Evolutionary conservation across 164 flowering plant species (phyloP).

Genomic region (Kalanchoe fedtschenkoi): DNA sequence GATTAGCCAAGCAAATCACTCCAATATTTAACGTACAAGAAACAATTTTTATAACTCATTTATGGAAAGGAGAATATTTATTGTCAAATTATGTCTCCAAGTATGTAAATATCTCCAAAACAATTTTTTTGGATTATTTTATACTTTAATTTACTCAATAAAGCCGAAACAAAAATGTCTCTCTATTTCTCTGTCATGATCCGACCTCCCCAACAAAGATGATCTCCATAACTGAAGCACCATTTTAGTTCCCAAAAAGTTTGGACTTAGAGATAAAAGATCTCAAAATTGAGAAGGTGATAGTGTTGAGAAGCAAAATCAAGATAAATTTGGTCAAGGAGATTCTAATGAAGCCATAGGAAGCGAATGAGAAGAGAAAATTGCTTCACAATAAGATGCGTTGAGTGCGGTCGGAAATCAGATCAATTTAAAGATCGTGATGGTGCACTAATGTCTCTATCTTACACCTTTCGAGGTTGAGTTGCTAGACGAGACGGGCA

Average conservation of each 20-base stretch:
- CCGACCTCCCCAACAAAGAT: background rate
- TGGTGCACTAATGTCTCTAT: conserved; percentile 40
- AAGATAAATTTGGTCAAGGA: conserved; percentile 50
- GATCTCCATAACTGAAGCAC: background rate
- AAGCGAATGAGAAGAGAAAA: conserved; percentile 54
- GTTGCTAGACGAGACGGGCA: conserved; percentile 36
- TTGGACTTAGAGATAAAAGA: background rate
- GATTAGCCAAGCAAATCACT: no score
- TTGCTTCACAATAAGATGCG: conserved; percentile 60
- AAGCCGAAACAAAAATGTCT: no score
- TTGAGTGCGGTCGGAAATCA: conserved; percentile 36
- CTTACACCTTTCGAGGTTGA: conserved; percentile 48
- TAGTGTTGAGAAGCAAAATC: no score
- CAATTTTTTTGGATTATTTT: no score
- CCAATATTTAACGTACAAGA: no score
- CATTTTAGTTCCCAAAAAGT: background rate
- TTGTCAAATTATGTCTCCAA: no score
- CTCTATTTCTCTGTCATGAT: background rate
- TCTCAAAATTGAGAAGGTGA: conserved; percentile 52
- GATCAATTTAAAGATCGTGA: conserved; percentile 44
- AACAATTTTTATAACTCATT: no score
- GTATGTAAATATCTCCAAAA: no score
- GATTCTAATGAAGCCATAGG: conserved; percentile 30
- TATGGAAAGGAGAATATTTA: no score
- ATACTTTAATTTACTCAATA: no score